Conservation (phyloP, 495 filamentous ascomycete species). For the Penicillium lividum region DNA sequence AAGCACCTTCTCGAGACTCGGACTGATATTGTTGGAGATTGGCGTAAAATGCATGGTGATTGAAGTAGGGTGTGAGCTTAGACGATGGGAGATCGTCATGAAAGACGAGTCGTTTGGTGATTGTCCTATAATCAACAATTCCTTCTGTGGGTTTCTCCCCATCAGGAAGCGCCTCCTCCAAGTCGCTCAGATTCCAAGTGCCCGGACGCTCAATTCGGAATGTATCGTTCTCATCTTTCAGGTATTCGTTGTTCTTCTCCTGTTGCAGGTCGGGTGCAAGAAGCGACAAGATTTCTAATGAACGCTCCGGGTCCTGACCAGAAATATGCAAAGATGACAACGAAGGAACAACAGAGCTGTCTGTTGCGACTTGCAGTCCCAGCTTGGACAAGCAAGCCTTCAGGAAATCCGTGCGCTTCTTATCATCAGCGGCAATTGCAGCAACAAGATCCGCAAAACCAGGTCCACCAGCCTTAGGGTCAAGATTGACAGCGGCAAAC, state of each 20-base stretch:
- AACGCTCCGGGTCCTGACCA: slow-evolving; percentile 61
- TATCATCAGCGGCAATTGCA: slow-evolving; percentile 69
- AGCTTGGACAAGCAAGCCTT: slow-evolving; percentile 81
- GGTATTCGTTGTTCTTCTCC: slow-evolving; percentile 68
- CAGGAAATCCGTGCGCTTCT: slow-evolving; percentile 69
- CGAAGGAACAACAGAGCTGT: slow-evolving; percentile 70
- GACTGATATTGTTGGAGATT: slow-evolving; percentile 68
- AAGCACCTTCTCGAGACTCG: slow-evolving; percentile 52
- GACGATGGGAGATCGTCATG: slow-evolving; percentile 66
- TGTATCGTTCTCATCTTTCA: slow-evolving; percentile 82
- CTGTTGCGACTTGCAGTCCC: slow-evolving; percentile 73
- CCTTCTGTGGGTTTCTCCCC: slow-evolving; percentile 45
- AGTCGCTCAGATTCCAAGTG: slow-evolving; percentile 59
- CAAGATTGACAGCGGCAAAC: slow-evolving; percentile 80
- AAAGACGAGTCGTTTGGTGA: slow-evolving; percentile 73
- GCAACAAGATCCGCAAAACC: slow-evolving; percentile 70
- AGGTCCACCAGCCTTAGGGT: slow-evolving; percentile 58
- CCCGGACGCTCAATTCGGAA: slow-evolving; percentile 73
- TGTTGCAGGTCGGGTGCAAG: slow-evolving; percentile 66
- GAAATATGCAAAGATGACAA: slow-evolving; percentile 87
- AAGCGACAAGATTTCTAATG: slow-evolving; percentile 64
- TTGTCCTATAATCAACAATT: slow-evolving; percentile 71
- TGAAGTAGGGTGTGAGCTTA: slow-evolving; percentile 85
- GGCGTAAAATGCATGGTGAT: slow-evolving; percentile 76
- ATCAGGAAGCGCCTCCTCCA: slow-evolving; percentile 53